Base-by-base conservation (phyloP, 768 basidiomycete genomes). In the Trametes elegans region DNA sequence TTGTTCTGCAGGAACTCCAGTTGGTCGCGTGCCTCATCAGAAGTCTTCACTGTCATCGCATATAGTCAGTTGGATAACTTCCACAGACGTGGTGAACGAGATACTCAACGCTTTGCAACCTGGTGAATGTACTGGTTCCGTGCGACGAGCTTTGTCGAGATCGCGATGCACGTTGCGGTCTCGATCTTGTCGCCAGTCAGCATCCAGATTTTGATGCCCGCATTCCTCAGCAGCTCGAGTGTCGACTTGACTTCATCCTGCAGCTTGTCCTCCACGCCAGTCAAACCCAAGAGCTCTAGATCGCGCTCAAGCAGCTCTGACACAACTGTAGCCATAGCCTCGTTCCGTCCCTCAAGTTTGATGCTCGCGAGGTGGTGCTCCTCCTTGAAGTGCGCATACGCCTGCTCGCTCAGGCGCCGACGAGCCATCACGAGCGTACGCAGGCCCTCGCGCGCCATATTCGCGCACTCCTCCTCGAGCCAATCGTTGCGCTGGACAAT, bases 131-230 rank as follows among this genome's bases (percentile, higher is more conserved):
- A 98, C 70, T 99, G 97, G 64, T 93, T 93, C 63, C 97, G 80
- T 21, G 92, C 88, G 7, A 98, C 97, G 46, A 98, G 75, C 68
- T 98, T 98, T 7, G 92, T 97, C 32, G 94, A 97, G 59, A 98
- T 93, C 5, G 96, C 95, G 66, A 99, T 99, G 71, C 94, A 96
- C 32, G 95, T 87, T 5, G 97, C 97, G 3, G 97, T 99, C 76
- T 99, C 97, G 45, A 98, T 93, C 76, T 98, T 99, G 72, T 99
- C 97, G 1, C 97, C 96, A 0, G 97, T 99, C 64, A 98, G 77
- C 97, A 98, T 98, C 97, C 97, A 99, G 55, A 99, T 98, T 79
- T 91, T 97, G 72, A 99, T 85, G 4, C 96, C 96, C 0, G 96
- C 97, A 68, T 98, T 98, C 61, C 95, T 76, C 59, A 99, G 70